phyloP scores from a whole-genome alignment of 805 yeast species.

The Monosporozyma aerobia region DNA sequence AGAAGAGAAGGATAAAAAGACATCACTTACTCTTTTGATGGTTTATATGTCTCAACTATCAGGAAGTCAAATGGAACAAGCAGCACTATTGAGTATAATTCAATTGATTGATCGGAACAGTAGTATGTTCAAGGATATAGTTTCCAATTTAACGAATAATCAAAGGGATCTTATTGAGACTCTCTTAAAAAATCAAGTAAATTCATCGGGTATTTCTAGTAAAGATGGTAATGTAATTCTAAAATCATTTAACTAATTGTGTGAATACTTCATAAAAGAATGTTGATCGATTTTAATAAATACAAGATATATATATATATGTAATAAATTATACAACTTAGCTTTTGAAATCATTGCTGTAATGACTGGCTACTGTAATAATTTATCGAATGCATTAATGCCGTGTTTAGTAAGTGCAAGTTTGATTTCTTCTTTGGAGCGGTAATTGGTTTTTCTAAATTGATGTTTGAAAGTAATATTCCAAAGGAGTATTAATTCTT shows the following conservation, averaged over 20 bases:
- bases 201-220: neutral
- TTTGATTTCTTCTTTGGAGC: slow-evolving; percentile 4
- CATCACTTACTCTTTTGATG: neutral
- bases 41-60: neutral
- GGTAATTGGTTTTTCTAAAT: slow-evolving; percentile 9
- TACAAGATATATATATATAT: neutral
- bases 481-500: slow-evolving; percentile 23
- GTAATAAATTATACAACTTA: neutral
- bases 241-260: neutral
- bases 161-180: neutral
- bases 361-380: slow-evolving; percentile 2
- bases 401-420: slow-evolving; percentile 4
- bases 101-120: neutral
- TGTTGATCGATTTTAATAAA: neutral
- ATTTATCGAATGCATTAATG: slow-evolving; percentile 5
- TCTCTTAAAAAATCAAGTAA: slow-evolving; percentile 32
- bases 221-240: neutral
- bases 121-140: neutral
- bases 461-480: slow-evolving; percentile 16
- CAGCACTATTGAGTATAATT: neutral
- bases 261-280: neutral
- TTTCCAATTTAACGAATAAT: neutral
- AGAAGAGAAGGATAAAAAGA: neutral
- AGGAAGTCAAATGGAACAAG: neutral
- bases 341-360: neutral